Conservation (phyloP, 805 yeast species). For the Yamadazyma endophytica region DNA sequence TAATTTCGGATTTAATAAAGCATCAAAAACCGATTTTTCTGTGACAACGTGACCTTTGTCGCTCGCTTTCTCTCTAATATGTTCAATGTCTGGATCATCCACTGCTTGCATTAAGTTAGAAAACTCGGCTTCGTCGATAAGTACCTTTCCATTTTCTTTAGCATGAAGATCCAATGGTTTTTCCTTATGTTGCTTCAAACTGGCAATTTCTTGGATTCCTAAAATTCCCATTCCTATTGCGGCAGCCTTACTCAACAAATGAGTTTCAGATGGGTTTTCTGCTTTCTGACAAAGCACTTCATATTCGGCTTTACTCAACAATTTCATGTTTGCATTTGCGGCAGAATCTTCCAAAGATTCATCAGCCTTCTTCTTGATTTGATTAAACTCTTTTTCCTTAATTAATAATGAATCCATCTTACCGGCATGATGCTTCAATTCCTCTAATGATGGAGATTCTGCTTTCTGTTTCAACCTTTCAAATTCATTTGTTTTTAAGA, state of each 20-base stretch:
- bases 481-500: slow-evolving; percentile 8
- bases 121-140: slow-evolving; percentile 14
- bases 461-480: slow-evolving; percentile 5
- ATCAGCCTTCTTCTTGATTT: slow-evolving; percentile 7
- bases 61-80: slow-evolving; percentile 14
- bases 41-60: slow-evolving; percentile 12
- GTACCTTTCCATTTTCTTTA: slow-evolving; percentile 8
- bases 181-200: slow-evolving; percentile 5
- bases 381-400: slow-evolving; percentile 13
- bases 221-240: slow-evolving; percentile 10
- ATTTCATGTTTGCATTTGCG: slow-evolving; percentile 1
- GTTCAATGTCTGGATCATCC: slow-evolving; percentile 16
- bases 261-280: slow-evolving; percentile 8
- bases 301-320: slow-evolving; percentile 18
- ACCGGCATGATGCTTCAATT: slow-evolving; percentile 13
- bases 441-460: slow-evolving; percentile 10
- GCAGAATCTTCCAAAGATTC: slow-evolving; percentile 12
- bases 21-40: too few species aligned
- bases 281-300: slow-evolving; percentile 11
- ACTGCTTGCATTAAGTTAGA: slow-evolving; percentile 7
- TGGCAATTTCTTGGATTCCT: slow-evolving; percentile 6
- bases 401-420: slow-evolving; percentile 10
- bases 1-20: slow-evolving; percentile 22
- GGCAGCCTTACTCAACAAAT: slow-evolving; percentile 9
- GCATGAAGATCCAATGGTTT: slow-evolving; percentile 11